These are phyloP conservation scores for Lathyrus tuberosus DNA, from an alignment of 306 rosid species.

Conservation along the genomic window DNA sequence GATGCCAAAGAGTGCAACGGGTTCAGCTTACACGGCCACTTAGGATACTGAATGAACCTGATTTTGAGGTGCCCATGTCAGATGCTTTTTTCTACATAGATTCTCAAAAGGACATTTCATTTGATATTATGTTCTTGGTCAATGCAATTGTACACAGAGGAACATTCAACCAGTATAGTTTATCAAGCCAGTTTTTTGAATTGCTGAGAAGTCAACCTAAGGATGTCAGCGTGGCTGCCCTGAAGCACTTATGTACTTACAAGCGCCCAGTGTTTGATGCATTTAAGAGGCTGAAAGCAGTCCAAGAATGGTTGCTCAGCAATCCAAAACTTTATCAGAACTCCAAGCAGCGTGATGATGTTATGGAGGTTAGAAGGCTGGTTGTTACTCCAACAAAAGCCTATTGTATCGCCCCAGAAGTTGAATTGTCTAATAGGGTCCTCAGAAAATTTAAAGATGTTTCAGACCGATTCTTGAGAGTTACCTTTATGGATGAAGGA, in stretches of 20 bases:
- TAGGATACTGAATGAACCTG: slow-evolving; percentile 60
- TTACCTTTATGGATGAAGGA: slow-evolving; percentile 93
- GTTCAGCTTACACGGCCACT: slow-evolving; percentile 40
- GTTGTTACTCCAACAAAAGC: slow-evolving; percentile 88
- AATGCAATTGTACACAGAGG: slow-evolving; percentile 78
- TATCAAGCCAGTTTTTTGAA: slow-evolving; percentile 57
- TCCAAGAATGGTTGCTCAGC: slow-evolving; percentile 72
- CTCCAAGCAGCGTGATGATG: slow-evolving; percentile 57
- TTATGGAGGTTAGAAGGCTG: slow-evolving; percentile 75
- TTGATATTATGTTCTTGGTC: slow-evolving; percentile 70
- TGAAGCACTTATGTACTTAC: slow-evolving; percentile 68
- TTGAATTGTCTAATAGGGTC: slow-evolving; percentile 84
- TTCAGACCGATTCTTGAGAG: slow-evolving; percentile 79
- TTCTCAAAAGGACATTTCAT: slow-evolving; percentile 47
- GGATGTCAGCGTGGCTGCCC: slow-evolving; percentile 77
- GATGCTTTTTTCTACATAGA: slow-evolving; percentile 66
- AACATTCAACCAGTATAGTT: slow-evolving; percentile 63
- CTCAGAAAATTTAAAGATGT: slow-evolving; percentile 67
- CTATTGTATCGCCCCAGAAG: slow-evolving; percentile 78
- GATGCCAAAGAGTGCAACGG: slow-evolving; percentile 53
- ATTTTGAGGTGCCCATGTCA: slow-evolving; percentile 53
- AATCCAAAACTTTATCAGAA: slow-evolving; percentile 67
- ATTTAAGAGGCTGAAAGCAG: slow-evolving; percentile 53
- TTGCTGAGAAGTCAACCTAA: slow-evolving; percentile 59
- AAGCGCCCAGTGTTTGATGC: slow-evolving; percentile 71